Base-by-base conservation (phyloP, 371 early-diverging fungal species). In the Mucor mucedo region DNA sequence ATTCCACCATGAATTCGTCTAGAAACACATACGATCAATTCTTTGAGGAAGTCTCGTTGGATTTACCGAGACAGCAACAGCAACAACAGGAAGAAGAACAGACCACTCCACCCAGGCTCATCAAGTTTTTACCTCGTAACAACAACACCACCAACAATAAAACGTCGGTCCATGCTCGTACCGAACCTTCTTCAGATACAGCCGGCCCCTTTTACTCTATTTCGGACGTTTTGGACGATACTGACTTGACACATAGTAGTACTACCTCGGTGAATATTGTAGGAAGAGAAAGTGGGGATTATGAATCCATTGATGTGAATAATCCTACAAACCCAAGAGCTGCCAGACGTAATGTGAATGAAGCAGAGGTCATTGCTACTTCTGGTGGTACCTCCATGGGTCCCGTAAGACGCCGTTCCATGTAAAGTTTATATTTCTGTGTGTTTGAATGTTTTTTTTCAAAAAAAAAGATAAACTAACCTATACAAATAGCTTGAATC, bases 11-110 rank as follows among this genome's bases (percentile, higher is more conserved):
- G 28, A 62, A 58, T 14, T 16, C 62, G 0, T 61, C 60, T 39
- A 62, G 71, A 71, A 50, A 70, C 62, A 58, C 66, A 4, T 82
- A 82, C 44, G 83, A 82, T 38, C 80, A 82, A 45, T 76, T 82
- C 47, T 82, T 82, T 68, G 83, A 82, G 60, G 83, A 82, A 58
- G 83, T 82, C 2, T 82, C 83, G 4, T 52, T 82, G 14, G 83
- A 82, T 56, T 60, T 82, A 7, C 83, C 83, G 10, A 66, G 79
- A 54, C 58, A 47, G 9, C 58, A 57, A 2, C 55, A 55, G 28
- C n/a, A 39, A 14, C 32, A 28, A 14, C 32, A 28, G 13, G 28
- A 53, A 14, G 27, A 38, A 7, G 53, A 50, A n/a, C 21, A 39
- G 42, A 45, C 68, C 8, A 49, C 68, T 0, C 55, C 69, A 14